Conservation (phyloP, 2,329 filamentous ascomycete species). For the Trichoderma sp. region DNA sequence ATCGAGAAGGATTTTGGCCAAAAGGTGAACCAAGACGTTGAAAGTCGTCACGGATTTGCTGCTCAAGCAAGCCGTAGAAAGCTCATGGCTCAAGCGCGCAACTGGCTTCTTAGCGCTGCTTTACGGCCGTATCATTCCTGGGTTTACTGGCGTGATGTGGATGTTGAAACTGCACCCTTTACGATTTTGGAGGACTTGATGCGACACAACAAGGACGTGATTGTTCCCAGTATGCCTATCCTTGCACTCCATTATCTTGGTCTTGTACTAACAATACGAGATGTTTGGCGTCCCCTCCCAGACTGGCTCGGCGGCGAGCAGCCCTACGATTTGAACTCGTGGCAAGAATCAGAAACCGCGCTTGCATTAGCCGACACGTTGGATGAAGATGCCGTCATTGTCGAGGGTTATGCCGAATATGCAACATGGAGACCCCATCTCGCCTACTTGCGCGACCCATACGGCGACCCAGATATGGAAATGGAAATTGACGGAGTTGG, state of each 20-base stretch:
- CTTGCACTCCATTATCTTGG: neutral
- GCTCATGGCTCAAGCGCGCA: constrained; percentile 95
- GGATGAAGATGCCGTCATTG: constrained; percentile 97
- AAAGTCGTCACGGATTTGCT: constrained; percentile 95
- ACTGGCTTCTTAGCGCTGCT: constrained; percentile 94
- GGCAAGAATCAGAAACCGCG: constrained; percentile 98
- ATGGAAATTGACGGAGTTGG: constrained; percentile 99
- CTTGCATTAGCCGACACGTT: constrained; percentile 90
- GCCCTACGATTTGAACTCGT: constrained; percentile 97
- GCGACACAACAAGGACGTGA: constrained; percentile 98
- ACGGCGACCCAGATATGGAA: constrained; percentile 97
- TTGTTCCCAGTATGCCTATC: constrained; percentile 85
- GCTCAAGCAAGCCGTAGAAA: constrained; percentile 93
- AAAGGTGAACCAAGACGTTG: constrained; percentile 95
- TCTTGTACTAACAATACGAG: constrained; percentile 47
- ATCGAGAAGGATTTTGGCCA: constrained; percentile 99
- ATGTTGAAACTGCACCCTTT: constrained; percentile 95
- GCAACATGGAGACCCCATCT: constrained; percentile 97
- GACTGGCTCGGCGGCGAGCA: constrained; percentile 99
- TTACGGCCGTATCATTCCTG: constrained; percentile 94
- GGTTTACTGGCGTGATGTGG: constrained; percentile 99
- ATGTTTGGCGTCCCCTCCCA: constrained; percentile 97
- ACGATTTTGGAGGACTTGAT: constrained; percentile 97
- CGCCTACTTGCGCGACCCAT: constrained; percentile 93
- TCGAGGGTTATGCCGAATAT: constrained; percentile 98